Evolutionary conservation across 1,284 basidiomycete species (phyloP).

Genomic region (Cystobasidiaceae sp.): DNA sequence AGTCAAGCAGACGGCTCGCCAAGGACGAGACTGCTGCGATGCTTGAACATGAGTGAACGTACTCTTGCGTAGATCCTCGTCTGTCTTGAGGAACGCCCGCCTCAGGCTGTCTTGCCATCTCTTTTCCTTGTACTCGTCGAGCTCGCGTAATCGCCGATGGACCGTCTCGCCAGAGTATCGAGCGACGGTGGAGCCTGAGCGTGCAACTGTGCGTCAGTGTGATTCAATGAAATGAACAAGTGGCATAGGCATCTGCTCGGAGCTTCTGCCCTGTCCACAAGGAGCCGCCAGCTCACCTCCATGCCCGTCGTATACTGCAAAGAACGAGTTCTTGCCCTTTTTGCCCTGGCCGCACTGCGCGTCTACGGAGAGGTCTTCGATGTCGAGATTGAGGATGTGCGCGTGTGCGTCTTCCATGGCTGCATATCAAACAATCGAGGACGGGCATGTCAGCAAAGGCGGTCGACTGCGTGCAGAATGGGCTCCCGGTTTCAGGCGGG

Average conservation of each 20-base stretch:
- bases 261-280: too few relatives aligned
- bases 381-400: slow-evolving; percentile 58
- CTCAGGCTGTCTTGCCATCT: slow-evolving; percentile 76
- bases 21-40: too few relatives aligned
- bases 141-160: slow-evolving; percentile 68
- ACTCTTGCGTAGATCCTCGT: slow-evolving; percentile 88
- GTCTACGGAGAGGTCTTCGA: slow-evolving; percentile 54
- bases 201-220: too few relatives aligned
- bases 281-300: slow-evolving; percentile 83
- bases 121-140: slow-evolving; percentile 66
- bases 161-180: slow-evolving; percentile 85
- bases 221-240: too few relatives aligned
- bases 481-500: too few relatives aligned
- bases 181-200: slow-evolving; percentile 82
- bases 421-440: slow-evolving; percentile 50
- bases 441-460: background rate
- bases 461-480: too few relatives aligned
- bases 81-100: slow-evolving; percentile 84
- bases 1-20: too few relatives aligned
- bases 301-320: slow-evolving; percentile 97
- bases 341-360: slow-evolving; percentile 46
- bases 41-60: too few relatives aligned
- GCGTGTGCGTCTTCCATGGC: slow-evolving; percentile 98
- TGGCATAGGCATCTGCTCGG: too few relatives aligned
- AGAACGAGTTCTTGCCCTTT: slow-evolving; percentile 64